Base-by-base conservation (phyloP, 345 rosid species). In the Clarkia xantiana region DNA sequence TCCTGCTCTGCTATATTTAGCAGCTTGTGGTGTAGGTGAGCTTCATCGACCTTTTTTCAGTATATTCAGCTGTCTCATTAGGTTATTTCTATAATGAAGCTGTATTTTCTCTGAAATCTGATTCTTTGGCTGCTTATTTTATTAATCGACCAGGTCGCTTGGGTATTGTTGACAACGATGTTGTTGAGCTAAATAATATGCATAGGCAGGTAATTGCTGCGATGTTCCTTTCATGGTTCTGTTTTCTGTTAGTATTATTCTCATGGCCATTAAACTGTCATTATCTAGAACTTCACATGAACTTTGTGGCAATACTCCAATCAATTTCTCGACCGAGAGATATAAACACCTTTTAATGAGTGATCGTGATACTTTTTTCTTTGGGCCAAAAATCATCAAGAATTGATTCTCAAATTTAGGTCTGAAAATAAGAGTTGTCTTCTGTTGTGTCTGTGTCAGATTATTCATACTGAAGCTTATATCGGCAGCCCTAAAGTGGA, bases 171-270 rank as follows among this genome's bases (percentile, higher is more conserved):
- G 94, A 91, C 68, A 87, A 91, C 54, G 98, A 86, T 75, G 76
- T 81, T 18, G 96, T 91, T 52, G 98, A 86, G 69, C 91, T 86
- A 57, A 91, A 84, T 58, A 91, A 86, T 57, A 81, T 91, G 98
- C 98, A 91, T 53, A 79, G 98, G 67, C 96, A 91, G 94, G 98
- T 86, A 80, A 18, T 45, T 51, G 47, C 49, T 44, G 23, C 18
- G 53, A 55, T 25, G 44, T 40, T 11, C 13, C 5, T 38, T 12
- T 34, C 38, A 34, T 4, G 0, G 40, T 45, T 16, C 12, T 2
- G 4, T 20, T 47, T 47, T 2, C 13, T 10, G 29, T 47, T 8
- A 47, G 13, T 47, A 20, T 19, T 14, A 10, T n/a, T 2, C 40
- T 48, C 11, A 10, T 23, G 7, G 6, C 14, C 39, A 12, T 48